Base-by-base conservation (phyloP, 1,284 basidiomycete genomes). In the Moesziomyces parantarcticus region DNA sequence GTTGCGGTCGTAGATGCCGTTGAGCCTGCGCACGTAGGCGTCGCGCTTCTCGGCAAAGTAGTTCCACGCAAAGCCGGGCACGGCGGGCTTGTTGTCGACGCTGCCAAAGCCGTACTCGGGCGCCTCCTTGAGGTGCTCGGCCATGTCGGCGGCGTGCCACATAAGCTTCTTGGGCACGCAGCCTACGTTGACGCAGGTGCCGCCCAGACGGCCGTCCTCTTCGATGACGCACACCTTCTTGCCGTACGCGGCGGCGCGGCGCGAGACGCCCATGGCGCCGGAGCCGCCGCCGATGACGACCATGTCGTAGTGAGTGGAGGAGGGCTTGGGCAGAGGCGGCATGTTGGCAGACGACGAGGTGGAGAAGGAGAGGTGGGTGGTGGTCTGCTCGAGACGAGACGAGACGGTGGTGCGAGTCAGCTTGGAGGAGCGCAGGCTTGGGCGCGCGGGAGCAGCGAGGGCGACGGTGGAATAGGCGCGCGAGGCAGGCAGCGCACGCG, bases 61-160 rank as follows among this genome's bases (percentile, higher is more conserved):
- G 8, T 88, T 87, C 97, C 96, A 99, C 86, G 92, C 88, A 83
- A 99, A 96, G 61, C 46, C 54, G 22, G 90, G 88, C 23, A 75
- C 58, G 32, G 63, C 51, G 21, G 75, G 65, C 50, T 73, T 70
- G 59, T 75, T 85, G 40, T 79, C 81, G 14, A 68, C 75, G 34
- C 78, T 72, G 26, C 77, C 76, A 53, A 96, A 94, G 61, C 93
- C 91, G 86, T 97, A 99, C 34, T 88, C 85, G 22, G 90, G 88
- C 63, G 87, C 86, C 65, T 92, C 89, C 49, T 88, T 88, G 47
- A 97, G 86, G 80, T 91, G 92, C 79, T 96, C 94, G 42, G 91
- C 73, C 48, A 80, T 70, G 85, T 98, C 96, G 54, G 97, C 94
- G 34, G 96, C 94, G 83, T 99, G 92, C 97, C 97, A 99, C 97